Percentiles rank a stretch among this genome's conserved stretches.
Evolutionary conservation across 192 early-diverging fungal genomes (phyloP).

Genomic region (Gaertneriomyces sp.): DNA sequence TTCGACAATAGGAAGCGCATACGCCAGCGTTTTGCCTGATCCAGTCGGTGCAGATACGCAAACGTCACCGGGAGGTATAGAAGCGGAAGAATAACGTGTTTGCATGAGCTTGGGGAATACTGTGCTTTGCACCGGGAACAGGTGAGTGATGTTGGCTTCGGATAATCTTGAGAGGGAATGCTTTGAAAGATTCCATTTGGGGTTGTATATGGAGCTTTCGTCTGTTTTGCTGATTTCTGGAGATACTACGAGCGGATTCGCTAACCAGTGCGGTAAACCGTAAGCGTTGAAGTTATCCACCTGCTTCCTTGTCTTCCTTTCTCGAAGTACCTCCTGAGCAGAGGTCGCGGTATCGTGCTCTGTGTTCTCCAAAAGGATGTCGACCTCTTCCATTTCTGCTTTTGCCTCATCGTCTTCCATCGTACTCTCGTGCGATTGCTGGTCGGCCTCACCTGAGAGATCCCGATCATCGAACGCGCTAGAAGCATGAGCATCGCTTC

Average conservation of each 20-base stretch:
- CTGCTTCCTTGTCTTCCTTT: no score
- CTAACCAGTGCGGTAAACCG: slow-evolving; percentile 87
- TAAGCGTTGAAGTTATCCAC: no score
- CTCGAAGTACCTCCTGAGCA: no score
- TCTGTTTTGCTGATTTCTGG: slow-evolving; percentile 47
- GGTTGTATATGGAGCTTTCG: slow-evolving; percentile 41
- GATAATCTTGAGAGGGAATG: slow-evolving; percentile 43
- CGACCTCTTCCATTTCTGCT: no score
- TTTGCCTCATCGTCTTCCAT: no score
- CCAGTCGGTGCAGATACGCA: slow-evolving; percentile 95
- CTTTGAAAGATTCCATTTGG: slow-evolving; percentile 58
- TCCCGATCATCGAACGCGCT: no score
- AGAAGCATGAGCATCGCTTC: no score
- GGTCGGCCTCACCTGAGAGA: no score
- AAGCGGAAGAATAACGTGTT: slow-evolving; percentile 57
- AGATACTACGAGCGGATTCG: slow-evolving; percentile 70
- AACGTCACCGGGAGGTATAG: slow-evolving; percentile 78
- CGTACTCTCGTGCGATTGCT: no score
- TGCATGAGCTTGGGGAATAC: slow-evolving; percentile 77
- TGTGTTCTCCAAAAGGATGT: no score
- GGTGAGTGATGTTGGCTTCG: slow-evolving; percentile 60
- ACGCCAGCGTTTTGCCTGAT: slow-evolving; percentile 93
- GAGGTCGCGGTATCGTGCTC: no score
- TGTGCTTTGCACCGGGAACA: slow-evolving; percentile 88
- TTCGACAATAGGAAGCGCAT: slow-evolving; percentile 90